Percentiles rank a stretch among this genome's conserved stretches.
phyloP scores from a whole-genome alignment of 2,329 filamentous ascomycete genomes.

The Colletotrichum shisoi region DNA sequence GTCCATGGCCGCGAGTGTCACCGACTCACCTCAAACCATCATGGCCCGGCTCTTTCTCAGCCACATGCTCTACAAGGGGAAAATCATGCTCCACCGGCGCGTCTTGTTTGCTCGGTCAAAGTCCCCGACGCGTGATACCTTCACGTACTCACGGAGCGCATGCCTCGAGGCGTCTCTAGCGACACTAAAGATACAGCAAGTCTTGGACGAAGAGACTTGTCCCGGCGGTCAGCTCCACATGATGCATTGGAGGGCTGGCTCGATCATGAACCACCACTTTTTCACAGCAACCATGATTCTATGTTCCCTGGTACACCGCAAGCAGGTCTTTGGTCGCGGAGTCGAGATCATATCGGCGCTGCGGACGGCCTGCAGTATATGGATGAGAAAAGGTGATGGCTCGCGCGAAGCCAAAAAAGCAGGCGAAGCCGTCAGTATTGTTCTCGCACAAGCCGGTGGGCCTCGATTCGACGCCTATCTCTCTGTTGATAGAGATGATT shows the following conservation, averaged over 20 bases:
- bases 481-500: not conserved
- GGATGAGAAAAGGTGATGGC: not conserved
- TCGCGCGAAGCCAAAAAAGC: slow-evolving; percentile 16
- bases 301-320: slow-evolving; percentile 25
- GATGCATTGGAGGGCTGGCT: slow-evolving; percentile 34
- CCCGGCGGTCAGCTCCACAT: slow-evolving; percentile 41
- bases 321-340: not conserved
- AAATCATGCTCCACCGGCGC: slow-evolving; percentile 46
- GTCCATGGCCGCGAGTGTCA: slow-evolving; percentile 38
- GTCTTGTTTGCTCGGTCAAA: slow-evolving; percentile 39
- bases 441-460: slow-evolving; percentile 23
- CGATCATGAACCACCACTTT: slow-evolving; percentile 42
- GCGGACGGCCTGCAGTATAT: not conserved
- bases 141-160: slow-evolving; percentile 42
- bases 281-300: slow-evolving; percentile 43
- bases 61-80: slow-evolving; percentile 45
- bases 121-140: slow-evolving; percentile 20
- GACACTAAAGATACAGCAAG: slow-evolving; percentile 42
- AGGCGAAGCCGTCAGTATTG: slow-evolving; percentile 15
- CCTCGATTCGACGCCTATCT: slow-evolving; percentile 20
- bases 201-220: slow-evolving; percentile 42
- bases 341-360: slow-evolving; percentile 15
- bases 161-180: slow-evolving; percentile 43
- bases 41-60: slow-evolving; percentile 44
- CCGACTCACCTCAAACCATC: slow-evolving; percentile 43